phyloP scores from a whole-genome alignment of 441 rosid genomes.

The Raphanus hybrid region DNA sequence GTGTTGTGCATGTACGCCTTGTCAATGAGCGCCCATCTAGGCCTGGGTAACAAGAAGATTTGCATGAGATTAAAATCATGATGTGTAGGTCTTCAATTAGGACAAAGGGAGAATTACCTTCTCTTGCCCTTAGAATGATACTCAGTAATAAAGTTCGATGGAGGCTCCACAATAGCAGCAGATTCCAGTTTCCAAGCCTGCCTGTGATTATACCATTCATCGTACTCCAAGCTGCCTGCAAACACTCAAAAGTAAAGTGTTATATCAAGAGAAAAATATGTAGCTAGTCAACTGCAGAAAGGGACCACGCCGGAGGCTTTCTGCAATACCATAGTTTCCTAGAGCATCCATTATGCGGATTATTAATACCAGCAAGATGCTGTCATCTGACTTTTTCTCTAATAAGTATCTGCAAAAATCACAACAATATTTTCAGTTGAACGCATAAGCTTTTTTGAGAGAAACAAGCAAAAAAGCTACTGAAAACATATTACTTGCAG shows the following conservation, averaged over 20 bases:
- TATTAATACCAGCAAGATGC: constrained; percentile 88
- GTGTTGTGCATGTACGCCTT: constrained; percentile 97
- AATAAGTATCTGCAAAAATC: constrained; percentile 72
- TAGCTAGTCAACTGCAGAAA: constrained; percentile 32
- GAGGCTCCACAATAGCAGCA: constrained; percentile 97
- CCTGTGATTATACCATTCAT: constrained; percentile 98
- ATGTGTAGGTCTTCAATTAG: constrained; percentile 6
- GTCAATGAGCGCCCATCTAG: constrained; percentile 98
- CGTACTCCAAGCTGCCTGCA: constrained; percentile 95
- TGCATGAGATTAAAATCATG: constrained; percentile 9
- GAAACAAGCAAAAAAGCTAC: constrained; percentile 26
- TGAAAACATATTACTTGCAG: constrained; percentile 82
- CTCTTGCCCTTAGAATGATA: constrained; percentile 92
- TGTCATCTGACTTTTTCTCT: constrained; percentile 98
- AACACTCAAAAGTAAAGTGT: constrained; percentile 32
- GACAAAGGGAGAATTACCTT: constrained; percentile 56
- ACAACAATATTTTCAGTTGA: constrained; percentile 41
- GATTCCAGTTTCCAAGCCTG: constrained; percentile 99
- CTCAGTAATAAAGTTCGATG: constrained; percentile 87
- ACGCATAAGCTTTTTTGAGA: constrained; percentile 12
- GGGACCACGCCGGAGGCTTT: constrained; percentile 29
- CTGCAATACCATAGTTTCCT: constrained; percentile 88
- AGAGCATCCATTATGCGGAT: constrained; percentile 97
- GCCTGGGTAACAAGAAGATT: constrained; percentile 60
- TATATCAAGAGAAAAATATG: constrained; percentile 27